A percentile compares a stretch with the other conserved stretches of the same genome.
Evolutionary conservation across 805 yeast species (phyloP).

Genomic region (Metschnikowia sp.): DNA sequence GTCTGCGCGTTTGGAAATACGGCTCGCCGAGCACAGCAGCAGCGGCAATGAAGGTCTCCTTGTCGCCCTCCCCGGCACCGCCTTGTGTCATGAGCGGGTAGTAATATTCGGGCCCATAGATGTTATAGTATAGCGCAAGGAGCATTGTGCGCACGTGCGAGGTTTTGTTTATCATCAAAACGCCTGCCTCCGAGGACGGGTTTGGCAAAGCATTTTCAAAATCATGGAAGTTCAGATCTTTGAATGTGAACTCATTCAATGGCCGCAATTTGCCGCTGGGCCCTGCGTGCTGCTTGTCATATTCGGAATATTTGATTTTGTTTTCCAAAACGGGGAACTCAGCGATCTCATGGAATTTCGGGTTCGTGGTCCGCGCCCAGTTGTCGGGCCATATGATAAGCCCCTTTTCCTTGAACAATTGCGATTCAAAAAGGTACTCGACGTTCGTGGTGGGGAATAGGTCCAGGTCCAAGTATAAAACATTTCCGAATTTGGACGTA

Average conservation of each 20-base stretch:
- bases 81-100: conserved; percentile 71
- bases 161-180: conserved; percentile 57
- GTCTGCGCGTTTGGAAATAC: conserved; percentile 53
- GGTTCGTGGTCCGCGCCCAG: conserved; percentile 68
- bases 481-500: conserved; percentile 52
- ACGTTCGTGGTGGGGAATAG: conserved; percentile 43
- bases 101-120: conserved; percentile 61
- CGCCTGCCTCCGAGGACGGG: conserved; percentile 69
- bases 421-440: conserved; percentile 45
- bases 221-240: conserved; percentile 51
- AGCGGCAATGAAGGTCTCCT: conserved; percentile 72
- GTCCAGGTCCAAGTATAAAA: conserved; percentile 51
- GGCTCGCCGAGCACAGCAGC: conserved; percentile 49
- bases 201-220: conserved; percentile 63
- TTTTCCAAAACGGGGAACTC: conserved; percentile 30
- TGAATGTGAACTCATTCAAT: conserved; percentile 20
- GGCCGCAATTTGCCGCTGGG: conserved; percentile 26
- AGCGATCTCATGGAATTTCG: conserved; percentile 55
- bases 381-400: conserved; percentile 66
- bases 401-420: conserved; percentile 44
- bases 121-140: conserved; percentile 61
- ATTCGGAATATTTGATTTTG: conserved; percentile 31
- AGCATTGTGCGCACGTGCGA: conserved; percentile 57
- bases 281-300: conserved; percentile 34
- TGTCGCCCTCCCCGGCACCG: conserved; percentile 76